Base-by-base conservation (phyloP, 352 stramenopile species). In the Pythium sp. region DNA sequence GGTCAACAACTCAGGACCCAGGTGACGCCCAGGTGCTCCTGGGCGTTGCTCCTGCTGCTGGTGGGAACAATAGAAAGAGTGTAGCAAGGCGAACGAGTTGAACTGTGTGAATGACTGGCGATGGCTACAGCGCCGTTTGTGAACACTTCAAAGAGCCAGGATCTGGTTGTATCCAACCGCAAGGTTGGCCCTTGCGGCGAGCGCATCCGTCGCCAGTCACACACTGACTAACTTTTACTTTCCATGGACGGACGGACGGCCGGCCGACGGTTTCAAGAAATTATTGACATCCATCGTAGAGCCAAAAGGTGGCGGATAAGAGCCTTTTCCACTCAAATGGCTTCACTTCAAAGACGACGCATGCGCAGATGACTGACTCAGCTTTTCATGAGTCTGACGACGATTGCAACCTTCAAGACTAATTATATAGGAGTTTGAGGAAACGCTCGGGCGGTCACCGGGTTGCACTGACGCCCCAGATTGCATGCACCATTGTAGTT, bases 121-220 rank as follows among this genome's bases (percentile, higher is more conserved):
- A 59, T 59, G 28, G 54, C 54, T 59, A 41, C 54, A 59, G 41
- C 41, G 41, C 41, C 41, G 41, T 3, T 47, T 47, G 41, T 47
- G 41, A 47, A n/a, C 41, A n/a, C 41, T 47, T 47, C 15, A n/a
- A 47, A 47, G 14, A 47, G 41, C 12, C 15, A 47, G 43, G 43
- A 49, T n/a, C 43, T 22, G 43, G 18, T 49, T 49, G 43, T 49
- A 49, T n/a, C 43, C 43, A 18, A 22, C 43, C 43, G 43, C 43
- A 49, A 49, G 43, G 43, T n/a, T 49, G 43, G 43, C 2, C 18
- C 18, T 3, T 18, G 1, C 36, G 36, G 36, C 36, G 12, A 18
- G 36, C 36, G 36, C 36, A 43, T 43, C 36, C 36, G 43, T 49
- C 43, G 18, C 22, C 43, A 49, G 30, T 5, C 30, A 32, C 30